A percentile compares a stretch with the other conserved stretches of the same genome.
phyloP scores from a whole-genome alignment of 441 rosid species.

The Iberis amara region DNA sequence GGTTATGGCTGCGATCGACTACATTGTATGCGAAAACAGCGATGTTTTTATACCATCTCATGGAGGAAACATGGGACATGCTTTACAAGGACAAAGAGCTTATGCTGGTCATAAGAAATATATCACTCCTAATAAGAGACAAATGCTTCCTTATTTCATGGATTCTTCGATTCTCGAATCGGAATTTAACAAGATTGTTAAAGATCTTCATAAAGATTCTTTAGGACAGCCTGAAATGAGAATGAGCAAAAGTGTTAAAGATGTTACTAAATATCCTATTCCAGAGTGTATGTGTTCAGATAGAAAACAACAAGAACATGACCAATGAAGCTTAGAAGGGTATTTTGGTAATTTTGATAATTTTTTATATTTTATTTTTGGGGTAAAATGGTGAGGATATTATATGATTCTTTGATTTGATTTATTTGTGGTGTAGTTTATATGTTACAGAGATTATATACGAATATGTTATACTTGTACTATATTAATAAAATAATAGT shows the following conservation, averaged over 20 bases:
- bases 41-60: slow-evolving; percentile 94
- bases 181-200: slow-evolving; percentile 65
- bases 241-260: slow-evolving; percentile 62
- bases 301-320: neutral
- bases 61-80: slow-evolving; percentile 97
- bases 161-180: slow-evolving; percentile 64
- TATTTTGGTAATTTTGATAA: neutral
- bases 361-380: neutral
- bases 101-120: slow-evolving; percentile 91
- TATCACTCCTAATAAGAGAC: slow-evolving; percentile 88
- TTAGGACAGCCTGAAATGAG: slow-evolving; percentile 81
- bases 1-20: slow-evolving; percentile 82
- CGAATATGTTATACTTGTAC: slow-evolving; percentile 23
- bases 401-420: slow-evolving; percentile 31
- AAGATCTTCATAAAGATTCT: slow-evolving; percentile 69
- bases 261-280: slow-evolving; percentile 84
- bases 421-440: slow-evolving; percentile 27
- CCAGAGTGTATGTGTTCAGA: slow-evolving; percentile 84
- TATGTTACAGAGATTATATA: slow-evolving; percentile 24
- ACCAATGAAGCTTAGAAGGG: neutral
- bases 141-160: slow-evolving; percentile 83
- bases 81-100: slow-evolving; percentile 87
- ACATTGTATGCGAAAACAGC: slow-evolving; percentile 65
- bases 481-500: slow-evolving; percentile 17
- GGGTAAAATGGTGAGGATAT: slow-evolving; percentile 24